Evolutionary conservation across 208 protist species (phyloP).

Genomic region (Herpetomonas tarakana): DNA sequence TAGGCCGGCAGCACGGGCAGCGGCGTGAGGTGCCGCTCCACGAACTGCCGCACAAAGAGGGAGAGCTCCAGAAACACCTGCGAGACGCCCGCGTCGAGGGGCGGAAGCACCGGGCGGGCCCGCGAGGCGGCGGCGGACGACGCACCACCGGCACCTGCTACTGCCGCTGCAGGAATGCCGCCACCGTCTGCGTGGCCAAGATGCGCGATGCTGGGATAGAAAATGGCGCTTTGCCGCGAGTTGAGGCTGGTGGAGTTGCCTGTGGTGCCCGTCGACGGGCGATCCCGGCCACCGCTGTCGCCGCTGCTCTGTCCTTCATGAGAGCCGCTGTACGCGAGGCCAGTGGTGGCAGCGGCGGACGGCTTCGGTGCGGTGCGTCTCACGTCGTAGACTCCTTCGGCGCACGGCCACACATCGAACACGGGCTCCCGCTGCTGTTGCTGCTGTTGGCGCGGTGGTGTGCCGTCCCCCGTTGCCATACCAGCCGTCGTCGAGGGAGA

Average conservation of each 20-base stretch:
- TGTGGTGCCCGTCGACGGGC: neutral
- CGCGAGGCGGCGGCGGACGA: neutral
- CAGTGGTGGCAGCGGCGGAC: neutral
- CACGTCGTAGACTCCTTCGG: neutral
- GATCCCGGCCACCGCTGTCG: too few species aligned
- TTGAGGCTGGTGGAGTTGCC: too few species aligned
- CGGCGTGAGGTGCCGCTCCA: conserved; percentile 12
- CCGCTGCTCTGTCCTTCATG: neutral
- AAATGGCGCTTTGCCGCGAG: neutral
- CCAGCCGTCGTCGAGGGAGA: neutral
- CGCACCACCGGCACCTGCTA: neutral
- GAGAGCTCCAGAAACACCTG: conserved; percentile 28
- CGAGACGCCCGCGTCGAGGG: conserved; percentile 13
- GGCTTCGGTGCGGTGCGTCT: neutral
- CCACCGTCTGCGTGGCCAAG: too few species aligned
- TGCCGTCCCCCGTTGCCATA: neutral
- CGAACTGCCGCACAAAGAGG: conserved; percentile 20
- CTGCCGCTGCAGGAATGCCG: too few species aligned
- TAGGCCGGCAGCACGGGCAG: neutral
- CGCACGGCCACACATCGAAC: neutral
- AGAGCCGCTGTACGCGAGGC: neutral
- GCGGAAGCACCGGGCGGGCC: neutral
- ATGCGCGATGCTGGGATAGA: neutral
- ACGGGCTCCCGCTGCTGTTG: neutral
- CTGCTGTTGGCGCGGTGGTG: neutral